A percentile compares a stretch with the other conserved stretches of the same genome.
These are phyloP conservation scores for Sporisorium scitamineum DNA, from an alignment of 1,284 basidiomycete genomes.

Conservation along the genomic window DNA sequence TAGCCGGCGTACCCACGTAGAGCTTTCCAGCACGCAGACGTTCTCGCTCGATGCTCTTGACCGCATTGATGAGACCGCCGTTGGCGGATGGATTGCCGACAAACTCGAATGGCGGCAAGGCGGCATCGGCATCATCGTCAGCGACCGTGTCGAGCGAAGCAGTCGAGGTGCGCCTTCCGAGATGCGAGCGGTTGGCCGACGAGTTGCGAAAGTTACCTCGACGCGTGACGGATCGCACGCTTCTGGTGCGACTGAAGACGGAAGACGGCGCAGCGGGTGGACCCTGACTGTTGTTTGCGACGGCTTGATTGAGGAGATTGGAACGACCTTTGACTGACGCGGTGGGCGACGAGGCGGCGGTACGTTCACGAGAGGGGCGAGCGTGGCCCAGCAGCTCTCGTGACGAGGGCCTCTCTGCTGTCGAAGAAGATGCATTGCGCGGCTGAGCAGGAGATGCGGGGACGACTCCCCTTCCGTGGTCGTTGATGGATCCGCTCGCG, in stretches of 20 bases:
- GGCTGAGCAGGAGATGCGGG: conserved; percentile 11
- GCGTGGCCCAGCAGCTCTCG: conserved; percentile 46
- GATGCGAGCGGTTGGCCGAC: conserved; percentile 34
- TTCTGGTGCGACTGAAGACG: conserved; percentile 48
- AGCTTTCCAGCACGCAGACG: conserved; percentile 57
- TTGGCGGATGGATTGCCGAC: conserved; percentile 65
- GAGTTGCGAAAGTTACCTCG: conserved; percentile 34
- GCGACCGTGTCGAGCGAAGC: conserved; percentile 48
- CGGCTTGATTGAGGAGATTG: conserved; percentile 10
- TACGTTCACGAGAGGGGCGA: conserved; percentile 25
- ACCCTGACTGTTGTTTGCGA: conserved; percentile 23
- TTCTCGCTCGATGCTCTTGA: conserved; percentile 60
- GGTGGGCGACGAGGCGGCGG: conserved; percentile 32
- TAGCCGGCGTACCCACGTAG: conserved; percentile 64
- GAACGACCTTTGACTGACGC: conserved; percentile 35
- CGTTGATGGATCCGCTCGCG: conserved; percentile 48
- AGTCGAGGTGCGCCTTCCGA: conserved; percentile 45
- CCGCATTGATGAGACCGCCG: conserved; percentile 68
- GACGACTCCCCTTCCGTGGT: conserved; percentile 52
- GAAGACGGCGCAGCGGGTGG: conserved; percentile 48
- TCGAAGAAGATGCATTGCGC: conserved; percentile 16
- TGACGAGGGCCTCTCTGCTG: conserved; percentile 35
- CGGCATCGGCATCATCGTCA: conserved; percentile 22
- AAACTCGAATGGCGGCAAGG: conserved; percentile 59
- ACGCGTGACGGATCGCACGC: conserved; percentile 26